Evolutionary conservation across 805 yeast genomes (phyloP), one percentile per base, ranked within the genome.

Genomic region (Cyberlindnera xishuangbannaensis): DNA sequence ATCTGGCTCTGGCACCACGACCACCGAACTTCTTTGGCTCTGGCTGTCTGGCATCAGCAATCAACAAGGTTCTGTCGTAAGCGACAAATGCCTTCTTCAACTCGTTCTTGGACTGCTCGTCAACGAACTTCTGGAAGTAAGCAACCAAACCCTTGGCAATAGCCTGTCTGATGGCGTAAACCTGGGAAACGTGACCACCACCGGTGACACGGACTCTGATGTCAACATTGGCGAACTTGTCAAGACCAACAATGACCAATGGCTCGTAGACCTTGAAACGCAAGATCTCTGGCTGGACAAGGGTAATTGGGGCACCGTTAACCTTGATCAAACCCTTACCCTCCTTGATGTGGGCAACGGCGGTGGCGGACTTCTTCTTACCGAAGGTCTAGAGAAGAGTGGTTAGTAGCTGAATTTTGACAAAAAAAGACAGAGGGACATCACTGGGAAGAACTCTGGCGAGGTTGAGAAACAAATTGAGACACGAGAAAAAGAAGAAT

Each of bases 11-110:
- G 76, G 98, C 98, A 85, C 98, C 98, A 73, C 95, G 95, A 81
- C 98, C 98, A 80, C 98, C 98, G 79, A 92, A 92, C 81, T 92
- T 92, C 97, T 92, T 92, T 82, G 98, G 98, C 80, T 92, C 98
- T 83, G 88, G 82, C 83, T 95, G 90, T 84, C 98, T 87, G 61
- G 97, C 77, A 73, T 92, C 98, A 62, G 98, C 97, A 71, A 92
- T 92, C 76, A 92, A 83, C 69, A 92, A 83, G 69, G 97, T 86
- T 81, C 95, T 88, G 90, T 92, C 98, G 82, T 88, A 94, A 62
- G 95, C 65, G 54, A 90, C 78, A 76, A 88, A 86, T 61, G 94
- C 82, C 78, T 87, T 88, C 95, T 92, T 92, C 70, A 92, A 82
- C 77, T 90, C 97, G 77, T 90, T 90, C 85, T 92, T 92, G 61